Evolutionary conservation across 371 early-diverging fungal genomes (phyloP).

Genomic region (Batkoa obscura): DNA sequence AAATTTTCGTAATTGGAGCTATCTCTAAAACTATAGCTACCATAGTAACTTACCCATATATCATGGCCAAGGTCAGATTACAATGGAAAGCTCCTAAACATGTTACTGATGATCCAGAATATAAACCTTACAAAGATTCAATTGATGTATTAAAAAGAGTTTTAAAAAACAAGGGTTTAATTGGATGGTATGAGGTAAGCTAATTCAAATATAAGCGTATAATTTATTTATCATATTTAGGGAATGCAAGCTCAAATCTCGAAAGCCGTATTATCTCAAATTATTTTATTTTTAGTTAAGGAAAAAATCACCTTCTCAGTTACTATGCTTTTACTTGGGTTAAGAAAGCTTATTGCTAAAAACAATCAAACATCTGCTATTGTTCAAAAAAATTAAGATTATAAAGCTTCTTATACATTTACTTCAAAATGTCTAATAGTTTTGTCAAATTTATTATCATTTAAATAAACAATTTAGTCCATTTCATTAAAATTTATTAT

Average conservation of each 20-base stretch:
- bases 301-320: conserved; percentile 21
- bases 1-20: conserved; percentile 79
- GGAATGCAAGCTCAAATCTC: conserved; percentile 91
- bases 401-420: not conserved
- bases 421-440: not conserved
- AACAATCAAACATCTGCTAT: not conserved
- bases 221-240: conserved; percentile 14
- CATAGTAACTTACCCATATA: conserved; percentile 79
- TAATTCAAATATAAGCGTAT: not conserved
- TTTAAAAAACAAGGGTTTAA: conserved; percentile 53
- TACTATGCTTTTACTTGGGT: not conserved
- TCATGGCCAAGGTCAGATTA: conserved; percentile 92
- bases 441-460: not conserved
- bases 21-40: conserved; percentile 82
- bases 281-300: conserved; percentile 83
- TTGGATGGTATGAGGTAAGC: conserved; percentile 82
- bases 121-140: conserved; percentile 54
- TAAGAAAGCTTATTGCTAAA: not conserved
- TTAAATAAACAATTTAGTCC: too few relatives aligned
- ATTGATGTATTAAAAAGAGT: conserved; percentile 72
- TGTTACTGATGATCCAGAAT: conserved; percentile 22
- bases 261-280: conserved; percentile 92
- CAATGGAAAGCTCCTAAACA: conserved; percentile 79
- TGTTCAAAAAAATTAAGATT: not conserved
- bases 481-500: too few relatives aligned